phyloP scores from a whole-genome alignment of 2,329 filamentous ascomycete species.

The Malbranchea cinnamomea region DNA sequence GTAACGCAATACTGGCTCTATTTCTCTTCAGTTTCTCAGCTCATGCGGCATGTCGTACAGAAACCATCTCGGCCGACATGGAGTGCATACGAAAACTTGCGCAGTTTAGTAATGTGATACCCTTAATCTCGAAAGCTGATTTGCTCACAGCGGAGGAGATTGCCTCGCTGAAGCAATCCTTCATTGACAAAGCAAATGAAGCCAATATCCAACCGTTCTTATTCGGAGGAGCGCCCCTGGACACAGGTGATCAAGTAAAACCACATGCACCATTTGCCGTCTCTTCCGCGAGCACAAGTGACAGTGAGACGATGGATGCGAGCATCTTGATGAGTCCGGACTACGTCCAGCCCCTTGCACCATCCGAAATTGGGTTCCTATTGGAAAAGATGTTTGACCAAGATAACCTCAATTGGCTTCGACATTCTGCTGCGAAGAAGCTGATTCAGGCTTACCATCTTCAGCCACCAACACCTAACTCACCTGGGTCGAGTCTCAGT shows the following conservation, averaged over 20 bases:
- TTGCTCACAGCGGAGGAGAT: constrained; percentile 45
- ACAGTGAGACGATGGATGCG: constrained; percentile 78
- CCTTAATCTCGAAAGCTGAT: constrained; percentile 66
- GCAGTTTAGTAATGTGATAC: constrained; percentile 67
- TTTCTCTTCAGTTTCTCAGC: constrained; percentile 1
- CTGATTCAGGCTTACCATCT: constrained; percentile 53
- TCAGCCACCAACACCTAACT: constrained; percentile 3
- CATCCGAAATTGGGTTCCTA: constrained; percentile 57
- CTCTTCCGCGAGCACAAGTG: constrained; percentile 56
- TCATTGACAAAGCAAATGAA: constrained; percentile 17
- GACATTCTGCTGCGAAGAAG: constrained; percentile 71
- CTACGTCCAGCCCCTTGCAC: constrained; percentile 65
- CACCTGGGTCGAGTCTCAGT: constrained; percentile 17
- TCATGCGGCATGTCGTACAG: constrained; percentile 20
- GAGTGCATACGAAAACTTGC: constrained; percentile 57
- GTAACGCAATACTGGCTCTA: neutral
- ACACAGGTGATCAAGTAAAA: constrained; percentile 13
- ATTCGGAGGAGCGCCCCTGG: constrained; percentile 41
- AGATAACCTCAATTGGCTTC: constrained; percentile 64
- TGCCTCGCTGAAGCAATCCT: constrained; percentile 40
- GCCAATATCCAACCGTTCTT: constrained; percentile 50
- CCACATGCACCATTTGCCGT: constrained; percentile 50
- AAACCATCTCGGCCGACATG: constrained; percentile 48
- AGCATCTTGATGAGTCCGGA: constrained; percentile 85
- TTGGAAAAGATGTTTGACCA: constrained; percentile 63